Evolutionary conservation across 2,329 filamentous ascomycete species (phyloP).

Genomic region (Corynespora cassiicola): DNA sequence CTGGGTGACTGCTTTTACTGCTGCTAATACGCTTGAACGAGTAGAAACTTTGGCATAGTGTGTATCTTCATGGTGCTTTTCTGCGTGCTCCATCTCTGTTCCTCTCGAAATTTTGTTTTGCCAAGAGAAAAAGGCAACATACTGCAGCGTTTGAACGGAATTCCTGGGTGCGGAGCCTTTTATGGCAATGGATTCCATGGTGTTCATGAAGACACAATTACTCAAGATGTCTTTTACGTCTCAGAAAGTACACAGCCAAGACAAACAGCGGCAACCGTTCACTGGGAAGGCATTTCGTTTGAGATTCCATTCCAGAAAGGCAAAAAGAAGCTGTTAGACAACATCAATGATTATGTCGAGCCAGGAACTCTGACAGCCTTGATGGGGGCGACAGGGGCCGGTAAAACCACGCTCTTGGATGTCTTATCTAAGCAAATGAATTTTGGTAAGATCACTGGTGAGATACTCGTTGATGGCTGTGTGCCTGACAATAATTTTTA

Average conservation of each 20-base stretch:
- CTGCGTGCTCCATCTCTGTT: constrained; percentile 40
- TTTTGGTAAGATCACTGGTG: constrained; percentile 82
- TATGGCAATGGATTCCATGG: no score
- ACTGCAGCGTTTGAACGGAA: no score
- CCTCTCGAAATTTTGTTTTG: no score
- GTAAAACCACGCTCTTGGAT: constrained; percentile 87
- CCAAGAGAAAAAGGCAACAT: no score
- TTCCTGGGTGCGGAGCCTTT: no score
- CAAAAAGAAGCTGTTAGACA: constrained; percentile 63
- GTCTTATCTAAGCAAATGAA: constrained; percentile 80
- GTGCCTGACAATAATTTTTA: constrained; percentile 76
- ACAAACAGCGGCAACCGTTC: no score
- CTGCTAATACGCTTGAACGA: no score
- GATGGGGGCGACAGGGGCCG: constrained; percentile 75
- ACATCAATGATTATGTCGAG: constrained; percentile 89
- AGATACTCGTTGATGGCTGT: constrained; percentile 75
- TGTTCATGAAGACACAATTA: no score
- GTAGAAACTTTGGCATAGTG: constrained; percentile 48
- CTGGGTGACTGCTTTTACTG: background rate
- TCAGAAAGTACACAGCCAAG: no score
- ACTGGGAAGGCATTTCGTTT: constrained; percentile 59
- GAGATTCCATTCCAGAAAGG: constrained; percentile 70
- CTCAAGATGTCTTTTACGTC: no score
- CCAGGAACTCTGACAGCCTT: constrained; percentile 79
- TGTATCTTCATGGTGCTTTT: constrained; percentile 44